A percentile compares a stretch with the other conserved stretches of the same genome.
Evolutionary conservation across 352 stramenopile genomes (phyloP).

Genomic region (Peronosclerospora sorghi): DNA sequence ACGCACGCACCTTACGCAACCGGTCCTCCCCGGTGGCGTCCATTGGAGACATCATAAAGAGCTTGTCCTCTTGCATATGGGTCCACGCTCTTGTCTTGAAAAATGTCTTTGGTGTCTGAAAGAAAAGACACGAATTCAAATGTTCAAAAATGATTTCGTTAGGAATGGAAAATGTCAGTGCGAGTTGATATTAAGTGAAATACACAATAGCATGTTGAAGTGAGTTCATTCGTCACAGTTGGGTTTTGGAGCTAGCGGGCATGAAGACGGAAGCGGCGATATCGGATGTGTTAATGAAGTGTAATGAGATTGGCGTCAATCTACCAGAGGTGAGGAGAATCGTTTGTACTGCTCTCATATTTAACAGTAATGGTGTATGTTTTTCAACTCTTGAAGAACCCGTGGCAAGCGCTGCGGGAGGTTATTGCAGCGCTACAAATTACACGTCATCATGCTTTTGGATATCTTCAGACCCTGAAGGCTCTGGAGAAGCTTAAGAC

Average conservation of each 20-base stretch:
- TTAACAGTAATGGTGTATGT: neutral
- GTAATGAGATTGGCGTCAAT: constrained; percentile 33
- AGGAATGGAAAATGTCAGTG: too few species aligned
- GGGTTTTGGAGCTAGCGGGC: neutral
- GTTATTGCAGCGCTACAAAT: constrained; percentile 25
- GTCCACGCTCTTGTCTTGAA: neutral
- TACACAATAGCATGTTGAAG: constrained; percentile 29
- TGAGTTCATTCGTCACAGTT: constrained; percentile 9
- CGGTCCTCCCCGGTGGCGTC: constrained; percentile 26
- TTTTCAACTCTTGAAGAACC: constrained; percentile 12
- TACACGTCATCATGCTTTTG: constrained; percentile 31
- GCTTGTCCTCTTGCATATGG: constrained; percentile 13
- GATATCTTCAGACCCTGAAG: constrained; percentile 29
- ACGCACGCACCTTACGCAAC: constrained; percentile 27
- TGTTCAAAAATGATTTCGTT: constrained; percentile 12
- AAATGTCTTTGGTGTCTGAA: neutral
- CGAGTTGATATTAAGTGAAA: too few species aligned
- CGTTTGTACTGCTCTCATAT: neutral
- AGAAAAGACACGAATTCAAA: constrained; percentile 15
- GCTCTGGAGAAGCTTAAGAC: constrained; percentile 28
- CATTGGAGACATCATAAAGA: constrained; percentile 41
- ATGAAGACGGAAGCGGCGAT: constrained; percentile 51
- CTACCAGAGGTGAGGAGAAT: constrained; percentile 24
- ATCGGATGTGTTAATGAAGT: constrained; percentile 56
- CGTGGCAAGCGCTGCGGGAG: constrained; percentile 31